Percentiles rank a stretch among this genome's conserved stretches.
phyloP scores from a whole-genome alignment of 2,329 filamentous ascomycete genomes.

The Teratosphaeria viscida region DNA sequence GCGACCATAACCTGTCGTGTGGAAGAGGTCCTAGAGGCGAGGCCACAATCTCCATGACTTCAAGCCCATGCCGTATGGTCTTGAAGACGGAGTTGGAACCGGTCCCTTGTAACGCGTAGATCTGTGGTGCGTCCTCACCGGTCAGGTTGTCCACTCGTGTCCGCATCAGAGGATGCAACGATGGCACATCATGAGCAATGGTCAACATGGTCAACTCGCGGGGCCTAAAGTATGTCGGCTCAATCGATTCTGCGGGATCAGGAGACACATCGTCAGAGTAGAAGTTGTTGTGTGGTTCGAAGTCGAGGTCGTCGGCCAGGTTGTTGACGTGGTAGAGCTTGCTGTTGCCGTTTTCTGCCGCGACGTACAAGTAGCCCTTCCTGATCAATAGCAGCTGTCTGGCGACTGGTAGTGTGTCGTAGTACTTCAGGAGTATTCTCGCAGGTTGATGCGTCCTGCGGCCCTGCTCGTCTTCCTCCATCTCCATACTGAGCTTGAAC shows the following conservation, averaged over 20 bases:
- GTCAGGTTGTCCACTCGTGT: slow-evolving; percentile 86
- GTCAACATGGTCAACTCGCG: slow-evolving; percentile 64
- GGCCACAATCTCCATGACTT: slow-evolving; percentile 60
- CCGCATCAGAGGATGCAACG: slow-evolving; percentile 79
- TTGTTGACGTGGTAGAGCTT: slow-evolving; percentile 97
- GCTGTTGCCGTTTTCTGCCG: slow-evolving; percentile 85
- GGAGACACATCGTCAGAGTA: slow-evolving; percentile 50
- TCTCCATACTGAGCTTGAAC: slow-evolving; percentile 91
- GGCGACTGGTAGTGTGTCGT: slow-evolving; percentile 86
- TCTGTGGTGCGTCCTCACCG: slow-evolving; percentile 88
- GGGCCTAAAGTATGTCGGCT: slow-evolving; percentile 76
- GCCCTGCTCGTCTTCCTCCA: slow-evolving; percentile 70
- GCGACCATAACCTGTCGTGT: slow-evolving; percentile 66
- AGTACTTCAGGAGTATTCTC: slow-evolving; percentile 88
- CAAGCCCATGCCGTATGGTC: slow-evolving; percentile 82
- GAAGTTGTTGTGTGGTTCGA: slow-evolving; percentile 48
- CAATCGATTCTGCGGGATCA: slow-evolving; percentile 60
- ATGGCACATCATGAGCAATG: slow-evolving; percentile 43
- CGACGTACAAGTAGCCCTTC: slow-evolving; percentile 88
- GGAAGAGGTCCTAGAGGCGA: slow-evolving; percentile 21
- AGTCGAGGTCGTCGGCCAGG: slow-evolving; percentile 87
- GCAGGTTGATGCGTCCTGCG: slow-evolving; percentile 72
- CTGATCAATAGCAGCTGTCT: slow-evolving; percentile 85
- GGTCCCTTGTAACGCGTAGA: slow-evolving; percentile 84
- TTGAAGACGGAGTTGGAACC: slow-evolving; percentile 84